Conservation (phyloP, 2,329 filamentous ascomycete genomes). For the Trichoderma harzianum region DNA sequence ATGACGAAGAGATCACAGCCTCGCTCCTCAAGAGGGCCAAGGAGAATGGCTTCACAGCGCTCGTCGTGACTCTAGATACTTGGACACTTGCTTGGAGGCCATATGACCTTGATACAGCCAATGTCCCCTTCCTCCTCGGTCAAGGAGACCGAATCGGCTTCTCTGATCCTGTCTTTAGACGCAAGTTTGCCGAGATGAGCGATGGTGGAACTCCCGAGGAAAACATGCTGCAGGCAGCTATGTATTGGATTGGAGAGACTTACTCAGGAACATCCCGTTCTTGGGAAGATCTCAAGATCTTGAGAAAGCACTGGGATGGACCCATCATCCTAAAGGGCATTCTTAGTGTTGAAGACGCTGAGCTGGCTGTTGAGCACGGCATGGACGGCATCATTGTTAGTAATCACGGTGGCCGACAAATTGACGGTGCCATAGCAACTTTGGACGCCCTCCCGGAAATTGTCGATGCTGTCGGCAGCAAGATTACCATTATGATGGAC, state of each 20-base stretch:
- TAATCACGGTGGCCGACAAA: conserved; percentile 43
- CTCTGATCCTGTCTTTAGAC: conserved; percentile 61
- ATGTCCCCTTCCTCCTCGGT: conserved; percentile 57
- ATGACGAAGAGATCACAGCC: conserved; percentile 60
- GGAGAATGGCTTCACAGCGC: conserved; percentile 57
- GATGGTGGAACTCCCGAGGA: conserved; percentile 47
- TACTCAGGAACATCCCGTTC: conserved; percentile 47
- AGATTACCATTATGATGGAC: conserved; percentile 53
- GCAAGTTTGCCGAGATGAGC: conserved; percentile 31
- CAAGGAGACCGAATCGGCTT: conserved; percentile 61
- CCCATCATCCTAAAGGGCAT: conserved; percentile 43
- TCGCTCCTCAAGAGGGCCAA: conserved; percentile 62
- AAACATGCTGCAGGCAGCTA: conserved; percentile 46
- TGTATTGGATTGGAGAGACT: conserved; percentile 50
- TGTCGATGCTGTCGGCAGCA: conserved; percentile 54
- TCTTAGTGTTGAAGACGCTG: conserved; percentile 39
- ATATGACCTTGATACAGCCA: conserved; percentile 61
- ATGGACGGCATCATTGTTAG: conserved; percentile 41
- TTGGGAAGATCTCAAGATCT: conserved; percentile 60
- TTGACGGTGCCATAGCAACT: conserved; percentile 42
- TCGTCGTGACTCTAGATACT: conserved; percentile 72
- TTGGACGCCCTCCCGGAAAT: conserved; percentile 51
- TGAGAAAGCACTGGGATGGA: conserved; percentile 60
- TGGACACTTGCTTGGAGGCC: conserved; percentile 68
- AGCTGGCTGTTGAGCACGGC: conserved; percentile 36